Percentiles rank a stretch among this genome's conserved stretches.
phyloP scores from a whole-genome alignment of 768 basidiomycete genomes.

The Tylopilus subfusipes region DNA sequence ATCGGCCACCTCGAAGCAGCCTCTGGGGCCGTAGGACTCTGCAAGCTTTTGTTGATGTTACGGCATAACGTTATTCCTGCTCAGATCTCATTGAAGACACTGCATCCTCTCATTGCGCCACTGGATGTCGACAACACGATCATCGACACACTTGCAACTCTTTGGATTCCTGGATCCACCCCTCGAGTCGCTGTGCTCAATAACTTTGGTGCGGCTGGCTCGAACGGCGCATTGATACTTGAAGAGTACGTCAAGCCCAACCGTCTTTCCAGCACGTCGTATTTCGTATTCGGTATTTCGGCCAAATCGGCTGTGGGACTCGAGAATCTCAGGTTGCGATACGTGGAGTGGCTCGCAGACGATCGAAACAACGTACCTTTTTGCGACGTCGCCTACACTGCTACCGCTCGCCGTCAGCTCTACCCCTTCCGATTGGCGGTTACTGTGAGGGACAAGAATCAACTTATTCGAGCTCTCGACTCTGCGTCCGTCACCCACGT shows the following conservation, averaged over 20 bases:
- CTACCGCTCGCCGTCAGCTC: slow-evolving; percentile 61
- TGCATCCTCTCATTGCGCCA: slow-evolving; percentile 56
- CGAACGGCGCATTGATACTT: slow-evolving; percentile 59
- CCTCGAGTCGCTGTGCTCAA: slow-evolving; percentile 59
- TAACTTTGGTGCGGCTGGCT: slow-evolving; percentile 75
- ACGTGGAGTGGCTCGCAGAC: slow-evolving; percentile 46
- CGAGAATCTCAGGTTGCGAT: slow-evolving; percentile 44
- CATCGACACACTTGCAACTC: slow-evolving; percentile 39
- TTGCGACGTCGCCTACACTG: slow-evolving; percentile 60
- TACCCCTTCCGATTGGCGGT: slow-evolving; percentile 53
- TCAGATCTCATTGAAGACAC: slow-evolving; percentile 52
- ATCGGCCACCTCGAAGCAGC: slow-evolving; percentile 76
- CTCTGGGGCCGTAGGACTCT: slow-evolving; percentile 67
- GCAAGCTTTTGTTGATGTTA: slow-evolving; percentile 70
- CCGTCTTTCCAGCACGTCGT: not conserved
- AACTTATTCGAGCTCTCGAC: slow-evolving; percentile 46
- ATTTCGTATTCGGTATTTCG: slow-evolving; percentile 57
- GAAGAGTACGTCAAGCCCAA: slow-evolving; percentile 44
- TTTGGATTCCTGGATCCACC: slow-evolving; percentile 42
- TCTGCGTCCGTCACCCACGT: slow-evolving; percentile 33
- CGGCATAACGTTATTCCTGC: slow-evolving; percentile 51
- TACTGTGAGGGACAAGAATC: slow-evolving; percentile 39
- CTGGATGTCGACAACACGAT: slow-evolving; percentile 45
- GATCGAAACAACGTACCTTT: slow-evolving; percentile 30
- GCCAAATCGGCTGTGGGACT: slow-evolving; percentile 52